Conservation (phyloP, 495 filamentous ascomycete genomes). For the Chaetomium cochliodes region DNA sequence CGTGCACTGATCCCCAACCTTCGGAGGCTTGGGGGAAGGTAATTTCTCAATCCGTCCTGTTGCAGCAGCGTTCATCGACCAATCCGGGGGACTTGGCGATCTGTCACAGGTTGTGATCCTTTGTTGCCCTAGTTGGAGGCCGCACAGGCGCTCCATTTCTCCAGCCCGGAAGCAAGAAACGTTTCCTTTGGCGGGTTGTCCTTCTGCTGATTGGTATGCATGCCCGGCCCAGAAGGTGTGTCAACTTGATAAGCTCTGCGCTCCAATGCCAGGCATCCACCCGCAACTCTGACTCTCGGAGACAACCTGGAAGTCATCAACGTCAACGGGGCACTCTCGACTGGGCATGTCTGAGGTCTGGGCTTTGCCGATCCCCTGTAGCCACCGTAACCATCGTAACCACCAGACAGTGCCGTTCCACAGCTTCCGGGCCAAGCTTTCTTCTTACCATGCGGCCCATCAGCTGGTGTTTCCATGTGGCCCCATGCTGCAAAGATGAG, state of each 20-base stretch:
- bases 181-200: neutral
- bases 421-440: constrained; percentile 9
- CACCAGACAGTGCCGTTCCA: constrained; percentile 7
- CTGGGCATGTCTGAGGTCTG: neutral
- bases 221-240: constrained; percentile 1
- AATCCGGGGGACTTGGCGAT: constrained; percentile 12
- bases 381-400: neutral
- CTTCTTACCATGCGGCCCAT: constrained; percentile 11
- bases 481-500: constrained; percentile 19
- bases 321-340: constrained; percentile 17
- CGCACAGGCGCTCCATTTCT: constrained; percentile 7
- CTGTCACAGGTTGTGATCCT: neutral
- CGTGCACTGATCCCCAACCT: neutral
- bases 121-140: constrained; percentile 13
- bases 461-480: constrained; percentile 27
- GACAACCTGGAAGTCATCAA: neutral
- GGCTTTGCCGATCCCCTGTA: constrained; percentile 12
- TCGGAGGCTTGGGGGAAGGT: neutral
- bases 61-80: constrained; percentile 13
- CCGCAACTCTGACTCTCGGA: neutral
- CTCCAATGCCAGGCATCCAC: constrained; percentile 2
- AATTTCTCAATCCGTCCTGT: constrained; percentile 17
- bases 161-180: constrained; percentile 3
- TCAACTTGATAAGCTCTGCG: constrained; percentile 6
- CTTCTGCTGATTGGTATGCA: constrained; percentile 1